Conservation (phyloP, 805 yeast species). For the Komagataella kurtzmanii region DNA sequence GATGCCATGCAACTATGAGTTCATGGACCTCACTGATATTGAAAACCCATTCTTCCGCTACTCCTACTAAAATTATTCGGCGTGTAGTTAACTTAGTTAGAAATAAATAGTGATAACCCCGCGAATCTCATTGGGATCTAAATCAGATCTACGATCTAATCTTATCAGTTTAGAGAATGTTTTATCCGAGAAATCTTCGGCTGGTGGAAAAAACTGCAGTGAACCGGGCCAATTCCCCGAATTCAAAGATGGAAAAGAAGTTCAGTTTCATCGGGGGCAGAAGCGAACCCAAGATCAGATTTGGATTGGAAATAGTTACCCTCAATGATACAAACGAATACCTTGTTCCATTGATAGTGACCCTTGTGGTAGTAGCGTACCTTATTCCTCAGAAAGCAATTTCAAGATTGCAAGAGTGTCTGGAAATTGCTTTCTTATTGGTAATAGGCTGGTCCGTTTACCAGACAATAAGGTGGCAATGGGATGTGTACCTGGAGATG, state of each 20-base stretch:
- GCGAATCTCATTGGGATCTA: neutral
- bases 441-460: neutral
- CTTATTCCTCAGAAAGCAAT: neutral
- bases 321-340: neutral
- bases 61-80: constrained; percentile 17
- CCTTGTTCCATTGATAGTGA: neutral
- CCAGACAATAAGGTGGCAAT: neutral
- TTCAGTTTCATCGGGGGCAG: neutral
- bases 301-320: neutral
- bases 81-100: neutral
- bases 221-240: neutral
- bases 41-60: constrained; percentile 45
- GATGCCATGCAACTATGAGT: constrained; percentile 23
- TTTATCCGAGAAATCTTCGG: neutral
- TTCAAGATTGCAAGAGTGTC: neutral
- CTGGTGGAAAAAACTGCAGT: neutral
- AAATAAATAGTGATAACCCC: neutral
- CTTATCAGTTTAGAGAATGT: neutral
- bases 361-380: neutral
- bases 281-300: neutral
- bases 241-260: neutral
- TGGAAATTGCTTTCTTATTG: neutral
- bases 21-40: constrained; percentile 42
- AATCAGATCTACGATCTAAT: neutral
- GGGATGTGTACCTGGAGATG: neutral